Evolutionary conservation across 345 rosid genomes (phyloP), one percentile per base, ranked within the genome.

Genomic region (Noccaea caerulescens): DNA sequence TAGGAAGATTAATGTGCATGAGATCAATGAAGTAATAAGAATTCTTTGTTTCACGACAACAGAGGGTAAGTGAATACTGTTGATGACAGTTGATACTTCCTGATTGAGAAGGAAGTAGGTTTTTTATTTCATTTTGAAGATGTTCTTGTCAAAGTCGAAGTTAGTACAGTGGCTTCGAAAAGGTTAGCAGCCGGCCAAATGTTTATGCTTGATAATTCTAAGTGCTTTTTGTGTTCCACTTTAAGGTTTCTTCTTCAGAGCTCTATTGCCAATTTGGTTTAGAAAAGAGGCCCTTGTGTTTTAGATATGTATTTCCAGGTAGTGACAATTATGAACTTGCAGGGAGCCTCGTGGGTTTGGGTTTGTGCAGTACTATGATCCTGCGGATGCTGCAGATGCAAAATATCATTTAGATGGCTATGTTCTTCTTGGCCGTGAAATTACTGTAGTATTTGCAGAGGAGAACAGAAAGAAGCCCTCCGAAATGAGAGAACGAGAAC

Each of bases 291-390:
- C 23, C 12, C 53, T 60, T 76, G 64, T 42, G 30, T 75, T 42
- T 77, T 57, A 30, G 58, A 36, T 37, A 78, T 67, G 33, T 66
- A 42, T 63, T 66, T 77, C 53, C 10, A 39, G n/a, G 43, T 27
- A 42, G 11, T 51, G 8, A 59, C n/a, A 1, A 1, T 13, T 34
- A 10, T 58, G 14, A 54, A 51, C 46, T 34, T 75, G 77, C 82
- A 92, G 98, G 82, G 87, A 84, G 68, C 96, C 96, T 4, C 92
- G 96, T 3, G 98, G 98, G 25, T 92, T 92, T 65, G 98, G 98
- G 34, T 92, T 92, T 80, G 86, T 92, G 58, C 98, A 92, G 72
- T 92, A 72, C 82, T 63, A 84, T 41, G 88, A 92, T 67, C 87
- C 91, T 39, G 91, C 83, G 62, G 98, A 93, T 87, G 96, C 98